These are phyloP conservation scores for Gigaspora rosea DNA, from an alignment of 192 early-diverging fungal species.

Conservation along the genomic window DNA sequence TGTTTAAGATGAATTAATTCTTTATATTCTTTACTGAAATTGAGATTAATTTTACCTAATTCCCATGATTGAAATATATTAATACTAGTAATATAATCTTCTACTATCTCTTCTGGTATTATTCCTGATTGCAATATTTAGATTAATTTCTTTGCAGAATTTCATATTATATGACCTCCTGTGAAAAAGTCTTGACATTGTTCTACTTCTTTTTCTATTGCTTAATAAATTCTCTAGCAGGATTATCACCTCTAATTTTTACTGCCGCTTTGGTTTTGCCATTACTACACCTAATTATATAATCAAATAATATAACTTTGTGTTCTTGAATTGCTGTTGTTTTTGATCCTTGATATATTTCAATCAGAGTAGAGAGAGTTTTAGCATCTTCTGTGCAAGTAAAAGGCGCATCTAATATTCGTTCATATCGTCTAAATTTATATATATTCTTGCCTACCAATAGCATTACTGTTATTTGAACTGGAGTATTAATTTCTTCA, in stretches of 20 bases:
- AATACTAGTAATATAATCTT: no score
- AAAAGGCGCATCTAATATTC: conserved; percentile 3
- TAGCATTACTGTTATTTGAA: conserved; percentile 1
- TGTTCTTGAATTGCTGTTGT: no score
- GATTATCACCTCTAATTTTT: conserved; percentile 15
- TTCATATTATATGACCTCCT: conserved; percentile 12
- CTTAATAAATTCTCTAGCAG: not conserved
- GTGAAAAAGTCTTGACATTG: conserved; percentile 8
- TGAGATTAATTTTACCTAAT: no score
- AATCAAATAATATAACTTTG: no score
- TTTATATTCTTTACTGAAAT: no score
- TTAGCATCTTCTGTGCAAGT: not conserved
- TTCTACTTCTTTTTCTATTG: no score
- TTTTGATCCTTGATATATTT: not conserved
- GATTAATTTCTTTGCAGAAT: not conserved
- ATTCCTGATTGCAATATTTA: no score
- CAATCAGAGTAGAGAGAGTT: not conserved
- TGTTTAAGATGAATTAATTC: no score
- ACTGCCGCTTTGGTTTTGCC: conserved; percentile 1
- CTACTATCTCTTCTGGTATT: no score
- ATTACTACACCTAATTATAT: not conserved
- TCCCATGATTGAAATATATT: no score
- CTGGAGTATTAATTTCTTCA: conserved; percentile 15
- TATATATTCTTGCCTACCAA: conserved; percentile 2
- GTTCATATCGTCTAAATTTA: no score